Base-by-base conservation (phyloP, 2,329 filamentous ascomycete species). In the Huntiella savannae region DNA sequence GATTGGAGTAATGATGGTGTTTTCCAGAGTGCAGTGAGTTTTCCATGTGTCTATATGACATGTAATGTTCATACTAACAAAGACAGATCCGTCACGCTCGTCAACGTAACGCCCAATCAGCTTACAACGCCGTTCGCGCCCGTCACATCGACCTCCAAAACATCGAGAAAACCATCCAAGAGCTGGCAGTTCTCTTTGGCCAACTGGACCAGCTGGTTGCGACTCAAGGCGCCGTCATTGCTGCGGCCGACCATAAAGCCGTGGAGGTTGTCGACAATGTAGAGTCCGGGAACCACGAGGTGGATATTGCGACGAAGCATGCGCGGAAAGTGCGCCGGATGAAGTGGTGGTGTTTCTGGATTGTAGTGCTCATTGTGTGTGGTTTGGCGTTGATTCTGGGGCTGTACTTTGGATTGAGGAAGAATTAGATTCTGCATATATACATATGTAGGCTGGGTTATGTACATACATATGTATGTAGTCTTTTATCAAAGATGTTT, bases 141-240 rank as follows among this genome's bases (percentile, higher is more conserved):
- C 81, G 83, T 47, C 83, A 88, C 67, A 83, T 82, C 58, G 83
- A 88, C 63, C 77, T 88, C 52, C 74, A 83, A 63, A 75, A 75
- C 60, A 88, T 91, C 54, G 82, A 88, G 62, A 69, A 73, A 58
- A 85, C 80, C 4, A 70, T 88, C 52, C 64, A 66, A 33, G 79
- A 88, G 59, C 71, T 88, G 37, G 70, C 75, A 19, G 59, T 70
- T 41, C 70, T 88, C 54, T 86, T 85, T 66, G 67, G 77, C 53
- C 77, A 87, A 56, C 74, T 91, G 51, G 79, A 81, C 49, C 75
- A 81, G 54, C 67, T 81, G 50, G 76, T 88, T 49, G 73, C 83
- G 54, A 70, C 78, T 55, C 82, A 88, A 57, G 81, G 85, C 49
- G 62, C 67, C 13, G 64, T 74, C 41, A 70, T 87, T 43, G 58